Base-by-base conservation (phyloP, 768 basidiomycete species). In the Termitomyces sp. region DNA sequence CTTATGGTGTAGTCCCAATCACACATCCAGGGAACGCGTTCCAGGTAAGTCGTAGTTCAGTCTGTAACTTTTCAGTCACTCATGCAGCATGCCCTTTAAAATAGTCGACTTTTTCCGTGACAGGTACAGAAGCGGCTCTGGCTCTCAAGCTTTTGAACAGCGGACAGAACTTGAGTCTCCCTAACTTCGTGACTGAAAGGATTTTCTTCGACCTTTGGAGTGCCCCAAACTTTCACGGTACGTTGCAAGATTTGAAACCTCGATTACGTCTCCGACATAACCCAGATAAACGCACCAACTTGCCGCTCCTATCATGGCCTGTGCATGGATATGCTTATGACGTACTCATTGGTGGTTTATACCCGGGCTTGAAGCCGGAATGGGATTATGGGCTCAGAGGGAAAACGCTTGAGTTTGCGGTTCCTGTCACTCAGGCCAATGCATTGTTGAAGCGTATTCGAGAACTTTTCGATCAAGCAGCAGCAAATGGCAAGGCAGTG, bases 351-450 rank as follows among this genome's bases (percentile, higher is more conserved):
- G 71, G 71, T 31, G 72, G 71, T 4, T 60, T 72, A 8, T 74
- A 72, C 54, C 72, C 73, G 4, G 62, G 66, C 31, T 60, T 63
- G 44, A 60, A 59, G 9, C 66, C 73, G 0, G 69, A 73, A 54
- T 73, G 73, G 72, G 71, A 72, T n/a, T 72, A 73, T 57, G 61
- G 64, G 34, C 57, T 74, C 43, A 69, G 71, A 55, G 72, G 68
- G 31, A 66, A 68, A 58, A 74, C 70, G 9, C 68, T 73, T 34
- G 72, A 73, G 58, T 55, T 74, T 9, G 71, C 73, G 0, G 69
- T 70, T 10, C 73, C 72, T 3, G 63, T 74, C 22, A 67, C 67
- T 12, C 65, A 68, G 57, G 71, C 68, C 26, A 68, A 66, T 27
- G 66, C 63, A 44, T 62, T 73, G 4, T 62, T 74, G 4, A 66